phyloP scores from a whole-genome alignment of 2,329 filamentous ascomycete species.

The Colletotrichum lentis region DNA sequence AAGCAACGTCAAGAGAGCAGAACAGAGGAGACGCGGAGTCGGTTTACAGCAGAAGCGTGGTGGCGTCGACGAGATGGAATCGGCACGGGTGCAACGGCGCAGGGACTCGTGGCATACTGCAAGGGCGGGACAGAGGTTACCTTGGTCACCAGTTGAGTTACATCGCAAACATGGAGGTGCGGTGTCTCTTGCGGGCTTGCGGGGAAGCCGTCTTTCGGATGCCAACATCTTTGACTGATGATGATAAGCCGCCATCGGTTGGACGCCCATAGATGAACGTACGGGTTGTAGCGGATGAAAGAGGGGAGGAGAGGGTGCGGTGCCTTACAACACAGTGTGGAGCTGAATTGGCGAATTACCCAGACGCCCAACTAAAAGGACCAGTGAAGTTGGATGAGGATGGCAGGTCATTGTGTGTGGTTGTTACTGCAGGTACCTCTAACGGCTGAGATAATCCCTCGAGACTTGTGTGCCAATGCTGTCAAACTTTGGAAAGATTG shows the following conservation, averaged over 20 bases:
- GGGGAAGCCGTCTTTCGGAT: background rate
- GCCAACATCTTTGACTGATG: background rate
- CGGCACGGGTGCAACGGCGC: slow-evolving; percentile 13
- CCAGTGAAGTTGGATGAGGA: too few relatives aligned
- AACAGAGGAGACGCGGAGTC: background rate
- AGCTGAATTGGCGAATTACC: too few relatives aligned
- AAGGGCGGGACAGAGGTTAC: slow-evolving; percentile 9
- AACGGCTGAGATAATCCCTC: too few relatives aligned
- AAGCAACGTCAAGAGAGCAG: background rate
- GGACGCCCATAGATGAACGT: background rate
- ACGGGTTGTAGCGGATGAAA: too few relatives aligned
- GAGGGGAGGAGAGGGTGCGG: too few relatives aligned
- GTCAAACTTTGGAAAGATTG: too few relatives aligned
- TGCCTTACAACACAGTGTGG: too few relatives aligned
- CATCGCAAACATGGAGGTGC: slow-evolving; percentile 12
- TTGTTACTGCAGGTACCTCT: too few relatives aligned
- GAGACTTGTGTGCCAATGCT: too few relatives aligned
- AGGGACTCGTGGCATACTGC: slow-evolving; percentile 28
- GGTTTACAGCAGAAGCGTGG: slow-evolving; percentile 3
- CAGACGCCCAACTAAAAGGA: too few relatives aligned
- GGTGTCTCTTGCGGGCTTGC: background rate
- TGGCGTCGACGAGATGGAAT: background rate
- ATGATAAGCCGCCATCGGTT: background rate
- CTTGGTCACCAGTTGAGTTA: background rate
- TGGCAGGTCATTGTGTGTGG: too few relatives aligned